A percentile compares a stretch with the other conserved stretches of the same genome.
Evolutionary conservation across 768 basidiomycete genomes (phyloP).

Genomic region (Tricholoma terreum): DNA sequence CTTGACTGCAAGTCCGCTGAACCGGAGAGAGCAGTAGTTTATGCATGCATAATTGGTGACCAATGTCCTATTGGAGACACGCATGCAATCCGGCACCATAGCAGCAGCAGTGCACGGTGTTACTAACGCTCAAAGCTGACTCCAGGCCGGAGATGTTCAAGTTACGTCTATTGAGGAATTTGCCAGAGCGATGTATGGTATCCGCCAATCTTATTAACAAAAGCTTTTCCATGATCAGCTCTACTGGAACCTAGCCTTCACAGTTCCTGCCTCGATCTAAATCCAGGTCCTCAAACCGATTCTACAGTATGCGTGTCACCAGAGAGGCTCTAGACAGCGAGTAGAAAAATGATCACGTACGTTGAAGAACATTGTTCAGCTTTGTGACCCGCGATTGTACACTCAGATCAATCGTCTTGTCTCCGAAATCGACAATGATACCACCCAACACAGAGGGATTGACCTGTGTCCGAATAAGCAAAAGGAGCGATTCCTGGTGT

Average conservation of each 20-base stretch:
- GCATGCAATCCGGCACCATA: no score
- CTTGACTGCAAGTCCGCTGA: no score
- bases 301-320: constrained; percentile 21
- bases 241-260: not conserved
- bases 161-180: not conserved
- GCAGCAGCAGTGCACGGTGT: no score
- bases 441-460: constrained; percentile 92
- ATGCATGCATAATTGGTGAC: no score
- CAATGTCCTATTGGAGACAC: no score
- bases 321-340: constrained; percentile 1
- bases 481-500: not conserved
- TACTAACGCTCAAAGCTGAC: no score
- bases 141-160: not conserved
- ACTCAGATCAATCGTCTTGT: constrained; percentile 96
- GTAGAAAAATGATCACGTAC: constrained; percentile 42
- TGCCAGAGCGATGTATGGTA: not conserved
- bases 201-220: not conserved
- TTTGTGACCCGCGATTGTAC: constrained; percentile 93
- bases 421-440: constrained; percentile 93
- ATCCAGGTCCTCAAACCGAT: constrained; percentile 31
- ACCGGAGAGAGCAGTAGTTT: no score
- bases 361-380: constrained; percentile 83
- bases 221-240: not conserved
- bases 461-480: constrained; percentile 49
- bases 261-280: not conserved